Base-by-base conservation (phyloP, 2,329 filamentous ascomycete genomes). In the Xylaria sp. region DNA sequence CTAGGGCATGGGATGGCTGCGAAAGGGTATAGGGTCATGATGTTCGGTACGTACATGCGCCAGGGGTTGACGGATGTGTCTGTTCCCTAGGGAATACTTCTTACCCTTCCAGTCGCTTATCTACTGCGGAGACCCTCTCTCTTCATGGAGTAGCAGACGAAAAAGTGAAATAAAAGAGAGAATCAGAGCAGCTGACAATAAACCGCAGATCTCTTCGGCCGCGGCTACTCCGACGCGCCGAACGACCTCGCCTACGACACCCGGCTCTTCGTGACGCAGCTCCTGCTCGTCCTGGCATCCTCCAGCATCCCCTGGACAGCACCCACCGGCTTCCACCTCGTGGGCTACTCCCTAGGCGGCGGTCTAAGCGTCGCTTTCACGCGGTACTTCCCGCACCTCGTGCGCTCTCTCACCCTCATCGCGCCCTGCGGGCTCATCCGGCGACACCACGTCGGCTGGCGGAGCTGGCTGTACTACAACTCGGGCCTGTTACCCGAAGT, bases 261-360 rank as follows among this genome's bases (percentile, higher is more conserved):
- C 15, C 83, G 86, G 1, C 86, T 94, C 5, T 93, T 91, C 80
- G 86, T 85, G 3, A 84, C 87, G 0, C 89, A 93, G 77, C 88
- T 93, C 44, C 81, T 92, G 41, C 82, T 91, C 12, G 89, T 86
- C 9, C 81, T 93, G n/a, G 84, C 87, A 0, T 92, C 90, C 1
- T 92, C 90, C 0, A 79, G 81, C 0, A 76, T 91, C 2, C 66
- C 84, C 0, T 92, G 90, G 90, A 81, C 80, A 3, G 28, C 48
- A 0, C 56, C 56, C 78, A 81, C 37, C 81, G 83, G 84, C 62
- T 95, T 96, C 79, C 88, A 89, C 69, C 81, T 97, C 6, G 81
- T 94, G 3, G 94, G 93, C 1, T 97, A 96, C 79, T 94, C 91
- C 0, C 84, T 97, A 0, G 93, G 94, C 55, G 94, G 93, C 44